Conservation (phyloP, 805 yeast species). For the Starmerella asiatica region DNA sequence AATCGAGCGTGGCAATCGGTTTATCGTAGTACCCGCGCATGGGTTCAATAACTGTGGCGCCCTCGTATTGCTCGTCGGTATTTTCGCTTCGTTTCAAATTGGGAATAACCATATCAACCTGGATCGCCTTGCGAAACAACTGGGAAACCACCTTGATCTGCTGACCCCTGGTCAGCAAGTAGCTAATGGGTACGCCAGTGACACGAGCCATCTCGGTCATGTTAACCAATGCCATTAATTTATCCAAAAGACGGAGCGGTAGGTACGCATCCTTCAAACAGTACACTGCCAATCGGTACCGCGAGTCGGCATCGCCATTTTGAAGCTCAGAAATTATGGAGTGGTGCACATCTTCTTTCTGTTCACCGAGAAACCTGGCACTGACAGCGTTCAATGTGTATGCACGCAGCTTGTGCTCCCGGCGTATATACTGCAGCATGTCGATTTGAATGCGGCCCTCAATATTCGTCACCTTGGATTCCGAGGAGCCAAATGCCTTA, state of each 20-base stretch:
- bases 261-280: constrained; percentile 93
- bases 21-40: constrained; percentile 88
- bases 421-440: constrained; percentile 77
- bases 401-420: constrained; percentile 89
- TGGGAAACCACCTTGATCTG: constrained; percentile 96
- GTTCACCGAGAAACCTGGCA: constrained; percentile 85
- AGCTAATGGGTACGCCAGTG: constrained; percentile 95
- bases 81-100: constrained; percentile 70
- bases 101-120: constrained; percentile 79
- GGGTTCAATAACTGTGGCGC: constrained; percentile 98
- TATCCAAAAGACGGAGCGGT: constrained; percentile 77
- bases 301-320: constrained; percentile 80
- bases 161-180: constrained; percentile 80
- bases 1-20: constrained; percentile 95
- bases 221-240: constrained; percentile 89
- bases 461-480: constrained; percentile 76
- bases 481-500: constrained; percentile 92
- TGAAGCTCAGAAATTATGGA: constrained; percentile 91
- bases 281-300: constrained; percentile 90
- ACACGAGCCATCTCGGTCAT: constrained; percentile 99
- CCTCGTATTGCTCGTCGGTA: constrained; percentile 86
- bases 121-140: constrained; percentile 79
- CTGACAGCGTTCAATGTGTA: constrained; percentile 92
- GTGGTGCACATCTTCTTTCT: constrained; percentile 96
- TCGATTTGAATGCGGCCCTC: constrained; percentile 96